Evolutionary conservation across 345 rosid genomes (phyloP).

Genomic region (Chamaenerion angustifolium): DNA sequence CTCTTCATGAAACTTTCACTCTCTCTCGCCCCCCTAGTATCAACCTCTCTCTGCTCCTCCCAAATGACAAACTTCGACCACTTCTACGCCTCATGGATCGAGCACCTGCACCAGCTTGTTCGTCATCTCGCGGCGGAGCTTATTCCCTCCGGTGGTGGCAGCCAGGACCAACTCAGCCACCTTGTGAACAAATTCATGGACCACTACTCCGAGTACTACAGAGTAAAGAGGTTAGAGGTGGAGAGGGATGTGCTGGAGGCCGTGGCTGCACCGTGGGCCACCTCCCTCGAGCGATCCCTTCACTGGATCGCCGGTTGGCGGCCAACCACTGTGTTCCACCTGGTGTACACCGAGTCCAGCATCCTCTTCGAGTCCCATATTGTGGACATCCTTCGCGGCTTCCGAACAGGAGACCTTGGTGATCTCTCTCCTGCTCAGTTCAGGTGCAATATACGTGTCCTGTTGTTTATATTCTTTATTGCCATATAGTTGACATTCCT

Average conservation of each 20-base stretch:
- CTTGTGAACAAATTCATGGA: conserved; percentile 34
- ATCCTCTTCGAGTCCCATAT: conserved; percentile 63
- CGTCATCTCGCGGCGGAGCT: conserved; percentile 37
- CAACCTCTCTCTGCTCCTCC: neutral
- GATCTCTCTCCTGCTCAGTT: conserved; percentile 71
- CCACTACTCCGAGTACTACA: conserved; percentile 47
- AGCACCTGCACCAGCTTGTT: conserved; percentile 36
- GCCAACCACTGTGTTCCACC: conserved; percentile 70
- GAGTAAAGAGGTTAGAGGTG: conserved; percentile 26
- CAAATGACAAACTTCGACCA: conserved; percentile 24
- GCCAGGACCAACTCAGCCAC: conserved; percentile 15
- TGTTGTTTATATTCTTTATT: too few relatives aligned
- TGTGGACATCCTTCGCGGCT: conserved; percentile 56
- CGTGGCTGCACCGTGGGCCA: conserved; percentile 61
- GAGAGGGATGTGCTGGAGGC: conserved; percentile 40
- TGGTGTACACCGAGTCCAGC: conserved; percentile 72
- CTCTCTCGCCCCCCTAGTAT: too few relatives aligned
- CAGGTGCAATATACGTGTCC: conserved; percentile 21
- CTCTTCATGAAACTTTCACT: too few relatives aligned
- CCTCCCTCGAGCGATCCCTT: conserved; percentile 72
- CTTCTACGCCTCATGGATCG: conserved; percentile 50
- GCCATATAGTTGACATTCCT: too few relatives aligned
- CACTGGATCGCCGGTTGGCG: conserved; percentile 80
- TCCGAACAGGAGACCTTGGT: conserved; percentile 63
- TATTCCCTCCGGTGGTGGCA: conserved; percentile 17